A percentile compares a stretch with the other conserved stretches of the same genome.
These are phyloP conservation scores for Cryptosporidium baileyi DNA, from an alignment of 169 alveolate species.

Conservation along the genomic window DNA sequence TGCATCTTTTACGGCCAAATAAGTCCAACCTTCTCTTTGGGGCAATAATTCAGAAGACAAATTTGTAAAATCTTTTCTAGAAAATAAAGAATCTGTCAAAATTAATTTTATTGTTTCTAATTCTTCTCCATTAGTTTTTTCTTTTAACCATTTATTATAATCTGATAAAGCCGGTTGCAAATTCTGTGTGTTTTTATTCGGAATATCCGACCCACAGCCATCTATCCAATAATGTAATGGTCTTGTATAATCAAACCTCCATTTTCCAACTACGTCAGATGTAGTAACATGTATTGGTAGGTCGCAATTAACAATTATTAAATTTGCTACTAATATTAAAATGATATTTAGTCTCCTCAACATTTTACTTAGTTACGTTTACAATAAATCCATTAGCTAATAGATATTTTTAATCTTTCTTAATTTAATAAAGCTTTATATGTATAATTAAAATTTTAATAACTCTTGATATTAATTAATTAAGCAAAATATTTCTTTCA, in stretches of 20 bases:
- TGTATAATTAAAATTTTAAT: too few relatives aligned
- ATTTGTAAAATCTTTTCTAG: neutral
- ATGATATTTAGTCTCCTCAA: neutral
- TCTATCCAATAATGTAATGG: constrained; percentile 58
- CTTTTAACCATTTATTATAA: constrained; percentile 35
- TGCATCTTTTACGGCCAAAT: constrained; percentile 69
- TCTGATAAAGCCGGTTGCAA: constrained; percentile 68
- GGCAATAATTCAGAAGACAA: neutral
- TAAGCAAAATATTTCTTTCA: too few relatives aligned
- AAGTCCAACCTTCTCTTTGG: constrained; percentile 67
- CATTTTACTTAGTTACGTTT: neutral
- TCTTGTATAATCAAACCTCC: constrained; percentile 65
- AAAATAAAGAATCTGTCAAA: constrained; percentile 23
- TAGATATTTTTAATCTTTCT: too few relatives aligned
- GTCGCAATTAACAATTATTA: constrained; percentile 44
- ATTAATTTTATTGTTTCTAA: neutral
- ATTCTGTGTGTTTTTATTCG: constrained; percentile 74
- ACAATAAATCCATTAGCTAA: neutral
- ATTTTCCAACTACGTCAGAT: constrained; percentile 72
- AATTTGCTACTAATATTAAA: neutral
- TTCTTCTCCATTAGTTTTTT: neutral
- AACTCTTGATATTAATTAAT: too few relatives aligned
- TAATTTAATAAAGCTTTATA: too few relatives aligned
- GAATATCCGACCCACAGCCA: constrained; percentile 76
- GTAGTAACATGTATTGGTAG: constrained; percentile 76